Conservation (phyloP, 2,329 filamentous ascomycete species). For the Verticillium zaregamsianum region DNA sequence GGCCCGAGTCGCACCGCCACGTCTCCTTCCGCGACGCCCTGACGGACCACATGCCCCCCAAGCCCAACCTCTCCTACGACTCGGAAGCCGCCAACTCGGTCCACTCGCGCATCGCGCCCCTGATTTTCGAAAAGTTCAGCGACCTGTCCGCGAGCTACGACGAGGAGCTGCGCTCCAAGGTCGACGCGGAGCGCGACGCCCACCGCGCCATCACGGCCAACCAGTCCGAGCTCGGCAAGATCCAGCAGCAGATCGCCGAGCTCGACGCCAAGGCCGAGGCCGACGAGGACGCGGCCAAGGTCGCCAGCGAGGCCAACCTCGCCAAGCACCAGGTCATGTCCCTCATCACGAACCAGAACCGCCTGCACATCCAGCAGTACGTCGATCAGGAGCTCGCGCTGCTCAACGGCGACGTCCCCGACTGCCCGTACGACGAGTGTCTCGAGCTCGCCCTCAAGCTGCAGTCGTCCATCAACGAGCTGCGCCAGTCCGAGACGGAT, state of each 20-base stretch:
- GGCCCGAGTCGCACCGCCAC: conserved; percentile 55
- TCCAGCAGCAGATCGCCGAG: conserved; percentile 57
- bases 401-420: conserved; percentile 42
- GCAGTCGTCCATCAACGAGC: conserved; percentile 51
- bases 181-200: conserved; percentile 64
- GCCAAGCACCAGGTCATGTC: conserved; percentile 45
- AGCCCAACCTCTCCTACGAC: conserved; percentile 41
- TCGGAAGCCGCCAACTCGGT: conserved; percentile 66
- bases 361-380: conserved; percentile 46
- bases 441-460: conserved; percentile 56
- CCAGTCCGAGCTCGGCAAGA: conserved; percentile 59
- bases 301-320: conserved; percentile 45
- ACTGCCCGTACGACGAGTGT: conserved; percentile 50
- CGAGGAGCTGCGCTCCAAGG: conserved; percentile 70
- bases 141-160: conserved; percentile 69
- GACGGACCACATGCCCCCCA: conserved; percentile 28
- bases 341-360: conserved; percentile 48
- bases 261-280: conserved; percentile 51
- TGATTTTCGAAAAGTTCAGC: conserved; percentile 69
- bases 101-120: conserved; percentile 62
- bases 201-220: conserved; percentile 62
- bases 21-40: conserved; percentile 49
- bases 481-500: conserved; percentile 58
- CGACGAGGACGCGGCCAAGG: conserved; percentile 47
- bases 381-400: conserved; percentile 47